Percentiles rank a stretch among this genome's conserved stretches.
These are phyloP conservation scores for Thraustochytrium striatum DNA, from an alignment of 352 stramenopile genomes.

Conservation along the genomic window DNA sequence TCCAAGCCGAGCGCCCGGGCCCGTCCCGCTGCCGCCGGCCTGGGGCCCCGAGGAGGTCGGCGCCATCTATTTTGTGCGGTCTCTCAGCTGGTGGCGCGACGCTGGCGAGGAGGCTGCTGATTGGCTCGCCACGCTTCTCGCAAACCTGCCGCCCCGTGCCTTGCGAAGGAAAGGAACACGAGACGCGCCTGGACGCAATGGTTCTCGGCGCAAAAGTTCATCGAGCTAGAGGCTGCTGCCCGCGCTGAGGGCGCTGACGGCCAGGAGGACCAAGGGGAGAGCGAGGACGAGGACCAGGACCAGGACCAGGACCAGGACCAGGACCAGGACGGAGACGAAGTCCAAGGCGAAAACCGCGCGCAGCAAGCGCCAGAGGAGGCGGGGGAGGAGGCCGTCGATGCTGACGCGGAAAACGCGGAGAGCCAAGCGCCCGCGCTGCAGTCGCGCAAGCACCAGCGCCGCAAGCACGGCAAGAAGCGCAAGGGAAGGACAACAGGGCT, in stretches of 20 bases:
- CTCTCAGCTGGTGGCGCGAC: slow-evolving; percentile 9
- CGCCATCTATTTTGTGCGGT: slow-evolving; percentile 15
- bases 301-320: neutral
- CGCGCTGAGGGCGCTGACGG: neutral
- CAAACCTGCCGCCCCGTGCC: neutral
- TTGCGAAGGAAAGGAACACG: neutral
- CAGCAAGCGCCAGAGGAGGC: neutral
- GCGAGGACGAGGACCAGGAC: neutral
- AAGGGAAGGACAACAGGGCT: too few species aligned
- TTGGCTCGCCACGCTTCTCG: neutral
- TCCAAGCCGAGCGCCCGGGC: neutral
- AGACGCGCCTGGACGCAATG: neutral
- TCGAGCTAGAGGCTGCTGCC: neutral
- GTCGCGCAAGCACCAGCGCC: too few species aligned
- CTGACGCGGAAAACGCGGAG: neutral
- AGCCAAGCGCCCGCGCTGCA: too few species aligned
- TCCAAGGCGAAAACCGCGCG: neutral
- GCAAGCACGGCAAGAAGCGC: too few species aligned
- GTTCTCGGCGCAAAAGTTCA: neutral
- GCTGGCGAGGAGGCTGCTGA: neutral
- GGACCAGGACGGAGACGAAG: neutral
- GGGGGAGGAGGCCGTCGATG: neutral
- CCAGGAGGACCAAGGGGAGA: neutral
- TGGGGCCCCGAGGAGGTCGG: neutral
- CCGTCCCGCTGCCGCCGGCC: neutral